Evolutionary conservation across 805 yeast species (phyloP), one percentile per base, ranked within the genome.

Genomic region (Myxozyma udenii): DNA sequence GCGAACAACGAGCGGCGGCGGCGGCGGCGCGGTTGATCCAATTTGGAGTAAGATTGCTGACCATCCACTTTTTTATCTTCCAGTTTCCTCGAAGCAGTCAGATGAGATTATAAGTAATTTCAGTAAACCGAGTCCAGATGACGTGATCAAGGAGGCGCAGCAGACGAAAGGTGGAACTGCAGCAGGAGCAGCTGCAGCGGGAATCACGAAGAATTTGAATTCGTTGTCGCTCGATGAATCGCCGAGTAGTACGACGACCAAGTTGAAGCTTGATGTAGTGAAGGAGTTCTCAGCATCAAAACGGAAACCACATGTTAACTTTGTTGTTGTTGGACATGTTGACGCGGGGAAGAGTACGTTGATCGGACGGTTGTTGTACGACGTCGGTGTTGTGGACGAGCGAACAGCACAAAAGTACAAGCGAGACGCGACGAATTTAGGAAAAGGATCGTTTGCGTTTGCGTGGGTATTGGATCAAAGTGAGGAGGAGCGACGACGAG

Each of bases 401-500:
- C 79, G 80, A 45, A 78, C 84, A 0, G 74, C 85, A 11, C 79
- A 81, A 61, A 83, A 80, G 60, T 71, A 80, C 47, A 77, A 80
- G 38, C 78, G 78, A 55, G 89, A 85, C 57, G 78, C 87, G 28
- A 83, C 79, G 35, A 76, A 74, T 41, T 72, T 76, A 1, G 95
- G 95, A 3, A 86, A 87, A 63, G 79, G 83, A 9, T 85, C 91
- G 3, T 86, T 86, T 69, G 87, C 91, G 3, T 72, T 85, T 44
- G 95, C 95, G 1, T 86, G 95, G 95, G 78, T 85, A 35, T 74
- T 87, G 80, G 95, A 86, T 66, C 90, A 85, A 64, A 84, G 91
- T 0, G 67, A 73, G 0, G 93, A 86, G 64, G 95, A 86, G 67
- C 75, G 95, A 58, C 26, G 5, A 22, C 50, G 90, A 44, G 95